phyloP scores from a whole-genome alignment of 2,329 filamentous ascomycete species.

The Ophiosphaerella narmari region DNA sequence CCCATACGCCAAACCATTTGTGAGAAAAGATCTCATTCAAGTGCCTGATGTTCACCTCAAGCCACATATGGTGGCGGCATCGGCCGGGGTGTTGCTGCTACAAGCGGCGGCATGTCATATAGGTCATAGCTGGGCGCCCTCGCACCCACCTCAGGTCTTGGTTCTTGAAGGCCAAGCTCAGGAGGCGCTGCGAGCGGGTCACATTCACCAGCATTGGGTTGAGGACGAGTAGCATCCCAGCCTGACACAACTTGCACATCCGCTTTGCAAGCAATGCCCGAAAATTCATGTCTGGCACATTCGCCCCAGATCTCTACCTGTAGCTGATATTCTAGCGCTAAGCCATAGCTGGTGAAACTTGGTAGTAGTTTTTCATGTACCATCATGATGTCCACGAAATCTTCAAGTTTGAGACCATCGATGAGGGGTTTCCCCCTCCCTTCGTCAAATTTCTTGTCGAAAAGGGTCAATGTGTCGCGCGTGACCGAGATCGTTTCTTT shows the following conservation, averaged over 20 bases:
- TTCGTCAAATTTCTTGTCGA: constrained; percentile 23
- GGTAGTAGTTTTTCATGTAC: constrained; percentile 14
- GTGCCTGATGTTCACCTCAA: background rate
- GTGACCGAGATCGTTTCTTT: constrained; percentile 10
- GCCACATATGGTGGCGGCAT: background rate
- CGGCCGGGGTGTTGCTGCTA: background rate
- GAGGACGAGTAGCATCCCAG: constrained; percentile 5
- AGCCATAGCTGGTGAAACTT: constrained; percentile 34
- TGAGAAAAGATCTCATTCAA: background rate
- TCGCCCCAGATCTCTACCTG: constrained; percentile 32
- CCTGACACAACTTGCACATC: constrained; percentile 23
- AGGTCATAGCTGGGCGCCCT: background rate
- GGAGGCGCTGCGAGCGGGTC: background rate
- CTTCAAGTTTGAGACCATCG: constrained; percentile 19
- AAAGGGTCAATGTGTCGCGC: constrained; percentile 12
- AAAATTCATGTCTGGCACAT: constrained; percentile 32
- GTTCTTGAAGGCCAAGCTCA: background rate
- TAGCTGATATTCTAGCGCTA: constrained; percentile 26
- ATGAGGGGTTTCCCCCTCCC: constrained; percentile 17
- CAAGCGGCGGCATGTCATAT: background rate
- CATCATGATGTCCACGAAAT: constrained; percentile 12
- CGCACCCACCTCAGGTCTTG: background rate
- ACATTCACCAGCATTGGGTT: background rate
- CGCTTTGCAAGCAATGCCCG: constrained; percentile 16
- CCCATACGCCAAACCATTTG: too few species aligned